Evolutionary conservation across 2,329 filamentous ascomycete genomes (phyloP), one percentile per base, ranked within the genome.

Genomic region (Dendrostoma leiphaemia): DNA sequence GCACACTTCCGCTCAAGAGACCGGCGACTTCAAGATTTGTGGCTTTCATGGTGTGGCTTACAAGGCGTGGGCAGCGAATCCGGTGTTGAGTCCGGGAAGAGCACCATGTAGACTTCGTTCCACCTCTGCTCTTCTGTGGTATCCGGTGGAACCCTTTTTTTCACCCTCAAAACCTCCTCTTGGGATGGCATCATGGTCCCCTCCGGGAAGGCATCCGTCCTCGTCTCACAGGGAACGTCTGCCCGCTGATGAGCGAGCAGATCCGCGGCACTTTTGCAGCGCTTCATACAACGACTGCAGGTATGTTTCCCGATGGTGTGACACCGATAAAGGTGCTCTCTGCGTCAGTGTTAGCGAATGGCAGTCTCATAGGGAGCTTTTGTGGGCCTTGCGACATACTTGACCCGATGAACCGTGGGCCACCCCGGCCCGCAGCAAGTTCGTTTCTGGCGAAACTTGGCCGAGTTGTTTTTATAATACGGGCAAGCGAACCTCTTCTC

Each of bases 231-330:
- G 2, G 57, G 41, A 6, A 59, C 46, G 7, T 38, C 48, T 15
- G 57, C 51, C 19, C 57, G 57, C 28, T 59, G 57, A 13, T 59
- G 57, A 9, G 43, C 50, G 19, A 59, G 54, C 15, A 59, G 50
- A 21, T 59, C 57, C 15, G 53, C 44, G 1, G 57, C 57, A 34
- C 50, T 59, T 41, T 51, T 59, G 50, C 57, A 59, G 23, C 46
- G 48, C n/a, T 49, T 41, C 23, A 59, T 44, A 8, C 57, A 59
- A 6, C 57, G 46, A 32, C 57, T 59, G 43, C 57, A 59, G 6
- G 57, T 57, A 40, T 59, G 57, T 45, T 59, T 59, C 24, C 57
- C 57, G 31, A 59, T 57, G n/a, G 57, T 59, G 37, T 59, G 57
- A 28, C 57, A 56, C 15, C 57, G 48, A 19, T 59, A 59, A 26